Evolutionary conservation across 148 eudicot genomes (phyloP), one percentile per base, ranked within the genome.

Genomic region (Linanthus parryae): DNA sequence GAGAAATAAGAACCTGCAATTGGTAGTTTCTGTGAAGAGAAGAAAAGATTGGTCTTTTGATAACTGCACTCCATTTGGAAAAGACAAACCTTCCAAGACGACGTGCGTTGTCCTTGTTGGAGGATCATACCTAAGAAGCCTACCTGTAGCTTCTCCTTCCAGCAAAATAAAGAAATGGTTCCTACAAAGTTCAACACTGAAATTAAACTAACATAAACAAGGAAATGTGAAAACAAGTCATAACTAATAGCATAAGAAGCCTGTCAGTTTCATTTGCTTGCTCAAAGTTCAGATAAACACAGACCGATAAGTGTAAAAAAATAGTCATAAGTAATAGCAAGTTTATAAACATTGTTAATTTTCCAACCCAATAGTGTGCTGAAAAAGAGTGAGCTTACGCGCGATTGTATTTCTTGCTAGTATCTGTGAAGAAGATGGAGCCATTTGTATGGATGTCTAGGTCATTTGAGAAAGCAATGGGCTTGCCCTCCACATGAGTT

Each of bases 391-490:
- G 60, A 20, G 72, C 97, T 79, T 62, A 91, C 97, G 77, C 97
- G 57, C 97, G 64, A 43, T 83, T 71, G 75, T 91, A 83, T 73
- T 73, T 70, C 63, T 65, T 81, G 78, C 97, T 91, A 27, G 94
- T 80, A 16, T 91, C 97, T 7, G 97, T 91, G 75, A 91, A 91
- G 71, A 86, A 91, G 60, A 91, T 75, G 64, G 97, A 91, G 13
- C 95, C 95, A 64, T 91, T 91, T 4, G 38, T 63, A 59, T 86
- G 97, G 52, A 91, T 69, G 41, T 91, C 97, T 50, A 91, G 95
- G 57, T 90, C 97, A 52, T 90, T 90, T 7, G 97, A 95, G 47
- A 90, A 90, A 24, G 80, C 80, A 0, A 90, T 76, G 40, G 92
- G 95, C 40, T 67, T 55, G 12, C 82, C 91, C 38, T 76, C 72